A percentile compares a stretch with the other conserved stretches of the same genome.
Conservation (phyloP, 306 rosid genomes). For the Cucurbita moschata region DNA sequence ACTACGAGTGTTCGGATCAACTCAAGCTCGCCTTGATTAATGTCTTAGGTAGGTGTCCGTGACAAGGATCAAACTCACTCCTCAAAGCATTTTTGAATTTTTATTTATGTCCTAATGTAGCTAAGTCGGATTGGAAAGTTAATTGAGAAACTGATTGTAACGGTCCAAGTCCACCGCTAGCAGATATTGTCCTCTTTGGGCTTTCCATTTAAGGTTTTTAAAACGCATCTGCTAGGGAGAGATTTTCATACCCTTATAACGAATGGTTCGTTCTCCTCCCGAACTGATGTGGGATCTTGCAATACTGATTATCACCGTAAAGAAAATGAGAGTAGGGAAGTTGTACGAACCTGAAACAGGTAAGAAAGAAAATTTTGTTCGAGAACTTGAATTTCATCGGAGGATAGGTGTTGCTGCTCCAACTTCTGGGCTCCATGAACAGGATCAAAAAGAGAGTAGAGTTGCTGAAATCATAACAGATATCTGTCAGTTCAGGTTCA, state of each 20-base stretch:
- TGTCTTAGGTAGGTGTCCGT: background rate
- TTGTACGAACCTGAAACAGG: constrained; percentile 58
- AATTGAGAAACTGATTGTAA: background rate
- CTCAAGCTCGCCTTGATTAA: background rate
- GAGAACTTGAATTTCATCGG: constrained; percentile 56
- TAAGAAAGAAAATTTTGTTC: constrained; percentile 77
- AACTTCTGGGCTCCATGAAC: constrained; percentile 62
- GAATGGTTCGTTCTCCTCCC: no score
- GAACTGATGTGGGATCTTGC: no score
- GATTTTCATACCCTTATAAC: no score
- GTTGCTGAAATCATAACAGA: constrained; percentile 46
- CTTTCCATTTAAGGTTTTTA: no score
- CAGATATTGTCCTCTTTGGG: no score
- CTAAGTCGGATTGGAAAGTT: background rate
- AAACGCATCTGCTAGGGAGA: no score
- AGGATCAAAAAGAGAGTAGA: constrained; percentile 88
- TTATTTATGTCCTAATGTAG: background rate
- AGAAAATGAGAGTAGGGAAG: background rate
- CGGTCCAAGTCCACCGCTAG: no score
- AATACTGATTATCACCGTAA: background rate
- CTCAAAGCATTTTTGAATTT: background rate
- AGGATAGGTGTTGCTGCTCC: constrained; percentile 48
- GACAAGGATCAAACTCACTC: background rate
- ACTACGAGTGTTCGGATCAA: background rate
- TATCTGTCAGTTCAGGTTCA: background rate